Conservation (phyloP, 2,329 filamentous ascomycete species). For the Microsporum audouinii region DNA sequence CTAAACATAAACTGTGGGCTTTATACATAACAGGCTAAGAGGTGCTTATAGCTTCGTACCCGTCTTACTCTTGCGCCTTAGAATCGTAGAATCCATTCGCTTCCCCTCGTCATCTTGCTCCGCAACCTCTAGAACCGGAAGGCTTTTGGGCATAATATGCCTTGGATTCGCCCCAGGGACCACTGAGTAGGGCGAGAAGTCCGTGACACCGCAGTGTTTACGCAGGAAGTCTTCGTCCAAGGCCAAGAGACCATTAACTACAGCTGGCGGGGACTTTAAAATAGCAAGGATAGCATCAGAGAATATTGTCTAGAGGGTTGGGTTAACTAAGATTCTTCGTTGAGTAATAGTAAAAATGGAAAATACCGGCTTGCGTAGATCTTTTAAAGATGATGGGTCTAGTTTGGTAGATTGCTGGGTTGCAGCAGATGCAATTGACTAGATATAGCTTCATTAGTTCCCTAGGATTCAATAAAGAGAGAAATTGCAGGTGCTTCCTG, state of each 20-base stretch:
- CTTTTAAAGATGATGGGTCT: constrained; percentile 29
- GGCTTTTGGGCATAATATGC: constrained; percentile 61
- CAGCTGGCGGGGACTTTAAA: constrained; percentile 45
- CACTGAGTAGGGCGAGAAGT: constrained; percentile 65
- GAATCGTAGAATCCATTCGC: constrained; percentile 42
- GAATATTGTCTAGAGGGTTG: constrained; percentile 49
- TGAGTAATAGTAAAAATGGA: not conserved
- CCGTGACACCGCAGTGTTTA: constrained; percentile 49
- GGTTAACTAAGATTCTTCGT: not conserved
- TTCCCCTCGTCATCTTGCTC: constrained; percentile 73
- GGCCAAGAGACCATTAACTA: constrained; percentile 59
- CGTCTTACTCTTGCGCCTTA: not conserved
- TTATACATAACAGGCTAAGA: not conserved
- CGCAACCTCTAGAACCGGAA: constrained; percentile 59
- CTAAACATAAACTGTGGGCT: not conserved
- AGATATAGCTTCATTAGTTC: not conserved
- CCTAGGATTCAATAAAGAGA: not conserved
- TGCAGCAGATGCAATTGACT: constrained; percentile 10
- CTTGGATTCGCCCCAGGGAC: constrained; percentile 52
- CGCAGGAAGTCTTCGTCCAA: constrained; percentile 75
- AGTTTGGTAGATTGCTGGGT: constrained; percentile 3
- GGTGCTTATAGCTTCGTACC: not conserved
- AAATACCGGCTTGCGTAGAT: constrained; percentile 51
- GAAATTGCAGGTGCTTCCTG: not conserved
- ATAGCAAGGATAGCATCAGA: constrained; percentile 69